phyloP scores from a whole-genome alignment of 129 eudicot species.

The Sambucus nigra region DNA sequence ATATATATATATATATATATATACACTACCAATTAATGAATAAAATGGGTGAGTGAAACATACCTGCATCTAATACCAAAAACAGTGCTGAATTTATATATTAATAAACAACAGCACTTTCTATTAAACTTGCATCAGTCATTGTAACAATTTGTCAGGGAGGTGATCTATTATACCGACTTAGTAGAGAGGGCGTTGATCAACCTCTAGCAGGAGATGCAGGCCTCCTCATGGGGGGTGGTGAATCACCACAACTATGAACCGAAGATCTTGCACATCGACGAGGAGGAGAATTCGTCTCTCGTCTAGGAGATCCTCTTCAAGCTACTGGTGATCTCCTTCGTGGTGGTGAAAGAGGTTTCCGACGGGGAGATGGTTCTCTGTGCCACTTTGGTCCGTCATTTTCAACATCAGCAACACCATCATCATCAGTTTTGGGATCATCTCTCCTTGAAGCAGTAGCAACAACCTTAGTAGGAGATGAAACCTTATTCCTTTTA shows the following conservation, averaged over 20 bases:
- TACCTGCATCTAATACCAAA: too few relatives aligned
- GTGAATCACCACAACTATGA: conserved; percentile 55
- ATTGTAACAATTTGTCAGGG: conserved; percentile 1
- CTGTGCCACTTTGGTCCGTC: conserved; percentile 53
- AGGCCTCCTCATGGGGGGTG: too few relatives aligned
- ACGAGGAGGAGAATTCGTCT: too few relatives aligned
- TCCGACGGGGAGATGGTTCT: conserved; percentile 70
- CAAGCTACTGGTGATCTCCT: too few relatives aligned
- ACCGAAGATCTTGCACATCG: conserved; percentile 59
- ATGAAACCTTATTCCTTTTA: conserved; percentile 50
- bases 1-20: too few relatives aligned
- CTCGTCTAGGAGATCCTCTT: conserved; percentile 8
- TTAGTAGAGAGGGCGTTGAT: conserved; percentile 3
- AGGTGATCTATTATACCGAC: conserved; percentile 45
- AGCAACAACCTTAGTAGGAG: conserved; percentile 69
- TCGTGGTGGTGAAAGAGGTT: conserved; percentile 37
- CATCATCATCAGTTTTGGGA: too few relatives aligned
- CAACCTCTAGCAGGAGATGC: too few relatives aligned
- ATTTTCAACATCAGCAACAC: conserved; percentile 49
- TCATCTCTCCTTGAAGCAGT: conserved; percentile 54
- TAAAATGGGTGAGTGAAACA: too few relatives aligned
- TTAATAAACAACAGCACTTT: too few relatives aligned
- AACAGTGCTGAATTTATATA: too few relatives aligned
- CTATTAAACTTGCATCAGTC: too few relatives aligned
- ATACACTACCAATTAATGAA: too few relatives aligned